Base-by-base conservation (phyloP, 2,329 filamentous ascomycete genomes). In the Aureobasidium pullulans region DNA sequence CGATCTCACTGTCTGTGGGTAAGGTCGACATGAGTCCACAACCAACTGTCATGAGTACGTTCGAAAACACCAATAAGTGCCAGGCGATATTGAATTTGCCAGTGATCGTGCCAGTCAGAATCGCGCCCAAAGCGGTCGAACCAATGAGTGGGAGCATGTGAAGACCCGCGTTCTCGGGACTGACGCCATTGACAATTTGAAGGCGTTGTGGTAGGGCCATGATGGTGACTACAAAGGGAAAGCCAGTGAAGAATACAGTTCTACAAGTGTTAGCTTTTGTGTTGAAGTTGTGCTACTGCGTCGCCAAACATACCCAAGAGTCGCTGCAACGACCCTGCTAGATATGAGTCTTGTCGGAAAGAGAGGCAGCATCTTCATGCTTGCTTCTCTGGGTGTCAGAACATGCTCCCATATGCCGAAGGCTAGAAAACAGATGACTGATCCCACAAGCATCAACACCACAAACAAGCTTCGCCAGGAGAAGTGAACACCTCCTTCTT, bases 161-260 rank as follows among this genome's bases (percentile, higher is more conserved):
- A 9, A 60, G 43, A 23, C 58, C 58, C 6, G 58, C 58, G n/a
- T 47, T 36, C 11, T 34, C 48, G n/a, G 58, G 58, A 23, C 39
- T 53, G 7, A 46, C 37, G 3, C 48, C 40, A 34, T 56, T 56
- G 2, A 47, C 47, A 31, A 60, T 40, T 16, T 60, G 58, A 46
- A 60, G 44, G 19, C 58, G 48, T 48, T 56, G 58, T 4, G 49
- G 58, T 1, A 60, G 58, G n/a, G 44, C 37, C 37, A 60, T 44
- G 29, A 60, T 56, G n/a, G 58, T 60, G 6, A 53, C 43, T 23
- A 59, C 48, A 16, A 59, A 59, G 8, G 58, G 48, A 37, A 56
- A 47, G n/a, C 50, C 58, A 43, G 49, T 42, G 15, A 60, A 46
- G 42, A 56, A 56, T 6, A 50, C 57, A 4, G 58, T 60, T n/a